A percentile compares a stretch with the other conserved stretches of the same genome.
phyloP scores from a whole-genome alignment of 345 rosid genomes.

The Aethionema arabicum region DNA sequence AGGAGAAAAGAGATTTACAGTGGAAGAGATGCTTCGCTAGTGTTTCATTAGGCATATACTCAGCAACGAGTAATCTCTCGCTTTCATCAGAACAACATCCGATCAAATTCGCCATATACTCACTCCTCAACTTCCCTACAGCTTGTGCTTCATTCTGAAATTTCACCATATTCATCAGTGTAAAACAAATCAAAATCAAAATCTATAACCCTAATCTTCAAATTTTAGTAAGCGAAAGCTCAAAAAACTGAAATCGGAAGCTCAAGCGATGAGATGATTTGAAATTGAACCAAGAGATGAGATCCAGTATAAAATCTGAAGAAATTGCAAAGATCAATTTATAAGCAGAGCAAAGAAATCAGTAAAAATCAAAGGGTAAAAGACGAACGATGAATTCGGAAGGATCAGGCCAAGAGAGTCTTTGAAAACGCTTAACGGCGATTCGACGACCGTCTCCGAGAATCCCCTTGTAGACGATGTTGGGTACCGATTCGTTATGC shows the following conservation, averaged over 20 bases:
- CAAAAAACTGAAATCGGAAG: neutral
- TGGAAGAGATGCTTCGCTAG: slow-evolving; percentile 93
- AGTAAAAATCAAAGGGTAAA: neutral
- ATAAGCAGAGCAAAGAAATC: neutral
- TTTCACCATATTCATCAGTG: no score
- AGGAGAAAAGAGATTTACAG: slow-evolving; percentile 42
- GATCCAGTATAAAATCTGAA: no score
- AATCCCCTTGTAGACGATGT: slow-evolving; percentile 65
- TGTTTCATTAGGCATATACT: slow-evolving; percentile 89
- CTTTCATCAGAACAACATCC: slow-evolving; percentile 88
- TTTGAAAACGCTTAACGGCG: slow-evolving; percentile 66
- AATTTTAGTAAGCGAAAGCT: neutral
- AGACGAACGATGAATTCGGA: slow-evolving; percentile 59
- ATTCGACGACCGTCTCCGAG: slow-evolving; percentile 58
- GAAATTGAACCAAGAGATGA: no score
- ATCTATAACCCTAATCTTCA: neutral
- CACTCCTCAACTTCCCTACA: slow-evolving; percentile 82
- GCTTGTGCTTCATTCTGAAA: slow-evolving; percentile 76
- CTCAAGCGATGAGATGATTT: neutral
- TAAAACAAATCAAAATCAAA: no score
- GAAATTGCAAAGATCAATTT: neutral
- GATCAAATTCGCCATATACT: slow-evolving; percentile 75
- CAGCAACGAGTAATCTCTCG: slow-evolving; percentile 82
- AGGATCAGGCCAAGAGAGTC: slow-evolving; percentile 73
- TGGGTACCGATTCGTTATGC: slow-evolving; percentile 67